Percentiles rank a stretch among this genome's conserved stretches.
Evolutionary conservation across 2,329 filamentous ascomycete species (phyloP).

Genomic region (Cadophora gregata): DNA sequence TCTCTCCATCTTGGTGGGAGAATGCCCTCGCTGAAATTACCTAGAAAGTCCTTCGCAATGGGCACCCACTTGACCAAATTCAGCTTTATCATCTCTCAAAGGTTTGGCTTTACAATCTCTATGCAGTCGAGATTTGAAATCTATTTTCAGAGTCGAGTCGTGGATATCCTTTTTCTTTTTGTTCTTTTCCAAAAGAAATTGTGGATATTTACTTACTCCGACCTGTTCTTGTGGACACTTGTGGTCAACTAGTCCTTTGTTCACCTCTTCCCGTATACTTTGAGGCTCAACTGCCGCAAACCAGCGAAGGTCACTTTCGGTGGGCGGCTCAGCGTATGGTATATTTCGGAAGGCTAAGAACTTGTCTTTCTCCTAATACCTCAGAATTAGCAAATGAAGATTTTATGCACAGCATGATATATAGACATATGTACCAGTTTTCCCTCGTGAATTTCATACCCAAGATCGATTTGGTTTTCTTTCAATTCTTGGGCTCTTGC

Average conservation of each 20-base stretch:
- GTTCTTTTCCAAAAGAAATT: not conserved
- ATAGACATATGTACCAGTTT: not conserved
- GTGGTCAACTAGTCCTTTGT: not conserved
- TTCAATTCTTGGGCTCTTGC: not conserved
- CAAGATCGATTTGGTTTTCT: slow-evolving; percentile 3
- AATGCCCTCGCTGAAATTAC: not conserved
- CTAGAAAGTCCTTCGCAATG: not conserved
- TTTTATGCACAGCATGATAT: not conserved
- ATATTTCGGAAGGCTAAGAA: slow-evolving; percentile 14
- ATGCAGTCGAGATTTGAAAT: no score
- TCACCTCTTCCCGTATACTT: not conserved
- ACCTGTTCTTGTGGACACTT: slow-evolving; percentile 16
- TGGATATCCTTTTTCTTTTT: no score
- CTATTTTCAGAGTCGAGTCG: no score
- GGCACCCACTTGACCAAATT: slow-evolving; percentile 1
- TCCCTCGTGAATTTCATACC: slow-evolving; percentile 12
- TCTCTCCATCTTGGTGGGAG: not conserved
- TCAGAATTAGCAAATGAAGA: not conserved
- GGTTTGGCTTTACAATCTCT: no score
- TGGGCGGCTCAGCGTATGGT: slow-evolving; percentile 11
- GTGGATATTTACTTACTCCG: not conserved
- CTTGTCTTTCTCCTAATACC: not conserved
- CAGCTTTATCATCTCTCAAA: not conserved
- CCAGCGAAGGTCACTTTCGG: not conserved
- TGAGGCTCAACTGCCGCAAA: slow-evolving; percentile 3